Percentiles rank a stretch among this genome's conserved stretches.
phyloP scores from a whole-genome alignment of 441 rosid genomes.

The Cnidoscolus chayamansa region DNA sequence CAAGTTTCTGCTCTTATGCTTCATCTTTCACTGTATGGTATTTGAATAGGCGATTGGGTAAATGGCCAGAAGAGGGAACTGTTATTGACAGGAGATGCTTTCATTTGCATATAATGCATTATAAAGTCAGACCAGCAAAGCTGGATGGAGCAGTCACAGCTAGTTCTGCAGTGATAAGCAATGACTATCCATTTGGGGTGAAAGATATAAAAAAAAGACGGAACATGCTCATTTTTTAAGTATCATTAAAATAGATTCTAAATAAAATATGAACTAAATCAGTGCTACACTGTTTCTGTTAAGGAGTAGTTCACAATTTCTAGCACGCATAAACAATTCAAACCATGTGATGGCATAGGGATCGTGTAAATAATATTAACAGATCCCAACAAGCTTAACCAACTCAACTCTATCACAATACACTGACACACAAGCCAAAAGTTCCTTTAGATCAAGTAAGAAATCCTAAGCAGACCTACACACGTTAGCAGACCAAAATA shows the following conservation, averaged over 20 bases:
- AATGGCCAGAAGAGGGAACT: background rate
- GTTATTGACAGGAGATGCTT: background rate
- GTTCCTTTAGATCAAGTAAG: slow-evolving; percentile 10
- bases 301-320: slow-evolving; percentile 31
- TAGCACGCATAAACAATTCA: slow-evolving; percentile 10
- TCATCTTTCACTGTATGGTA: background rate
- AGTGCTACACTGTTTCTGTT: slow-evolving; percentile 24
- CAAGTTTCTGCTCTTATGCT: too few species aligned
- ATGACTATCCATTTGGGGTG: too few species aligned
- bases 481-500: background rate
- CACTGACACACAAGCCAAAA: slow-evolving; percentile 3
- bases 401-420: slow-evolving; percentile 12
- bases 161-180: background rate
- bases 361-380: slow-evolving; percentile 20
- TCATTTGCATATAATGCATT: background rate
- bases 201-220: too few species aligned
- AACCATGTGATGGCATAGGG: slow-evolving; percentile 14
- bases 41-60: background rate
- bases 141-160: background rate
- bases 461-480: slow-evolving; percentile 4
- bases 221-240: background rate
- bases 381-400: slow-evolving; percentile 32
- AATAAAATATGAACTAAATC: background rate
- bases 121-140: background rate
- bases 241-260: background rate